phyloP scores from a whole-genome alignment of 2,329 filamentous ascomycete species.

The Paecilomyces sp. region DNA sequence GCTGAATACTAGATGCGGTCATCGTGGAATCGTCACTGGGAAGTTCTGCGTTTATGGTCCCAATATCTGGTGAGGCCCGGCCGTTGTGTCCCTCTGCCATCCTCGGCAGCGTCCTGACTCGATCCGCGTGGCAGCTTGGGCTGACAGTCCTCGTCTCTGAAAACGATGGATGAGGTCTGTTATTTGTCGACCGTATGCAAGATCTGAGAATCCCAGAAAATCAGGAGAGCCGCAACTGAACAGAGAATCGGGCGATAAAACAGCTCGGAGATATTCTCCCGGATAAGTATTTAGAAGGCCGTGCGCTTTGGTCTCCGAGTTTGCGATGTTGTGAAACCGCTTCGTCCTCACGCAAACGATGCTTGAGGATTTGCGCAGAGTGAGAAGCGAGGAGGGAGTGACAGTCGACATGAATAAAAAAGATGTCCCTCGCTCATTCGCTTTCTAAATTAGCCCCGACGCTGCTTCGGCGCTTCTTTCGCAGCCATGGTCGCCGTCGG shows the following conservation, averaged over 20 bases:
- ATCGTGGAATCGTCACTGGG: neutral
- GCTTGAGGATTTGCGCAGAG: neutral
- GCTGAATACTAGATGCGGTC: neutral
- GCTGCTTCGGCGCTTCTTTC: no score
- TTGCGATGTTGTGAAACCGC: neutral
- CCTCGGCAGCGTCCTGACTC: neutral
- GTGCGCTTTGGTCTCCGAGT: neutral
- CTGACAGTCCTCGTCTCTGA: neutral
- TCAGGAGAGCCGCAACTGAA: neutral
- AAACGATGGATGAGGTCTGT: neutral
- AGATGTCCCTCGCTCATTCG: neutral
- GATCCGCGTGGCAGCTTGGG: neutral
- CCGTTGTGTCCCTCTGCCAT: neutral
- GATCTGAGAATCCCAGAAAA: neutral
- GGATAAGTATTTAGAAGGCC: neutral
- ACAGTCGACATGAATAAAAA: no score
- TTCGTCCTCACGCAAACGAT: neutral
- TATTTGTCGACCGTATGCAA: neutral
- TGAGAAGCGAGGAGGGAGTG: neutral
- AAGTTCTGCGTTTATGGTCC: neutral
- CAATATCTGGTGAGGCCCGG: neutral
- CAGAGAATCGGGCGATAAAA: neutral
- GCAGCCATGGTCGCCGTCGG: no score
- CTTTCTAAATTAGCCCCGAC: no score
- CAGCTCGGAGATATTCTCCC: neutral